Conservation (phyloP, 176 grass and related monocot species). For the Puya raimondii region DNA sequence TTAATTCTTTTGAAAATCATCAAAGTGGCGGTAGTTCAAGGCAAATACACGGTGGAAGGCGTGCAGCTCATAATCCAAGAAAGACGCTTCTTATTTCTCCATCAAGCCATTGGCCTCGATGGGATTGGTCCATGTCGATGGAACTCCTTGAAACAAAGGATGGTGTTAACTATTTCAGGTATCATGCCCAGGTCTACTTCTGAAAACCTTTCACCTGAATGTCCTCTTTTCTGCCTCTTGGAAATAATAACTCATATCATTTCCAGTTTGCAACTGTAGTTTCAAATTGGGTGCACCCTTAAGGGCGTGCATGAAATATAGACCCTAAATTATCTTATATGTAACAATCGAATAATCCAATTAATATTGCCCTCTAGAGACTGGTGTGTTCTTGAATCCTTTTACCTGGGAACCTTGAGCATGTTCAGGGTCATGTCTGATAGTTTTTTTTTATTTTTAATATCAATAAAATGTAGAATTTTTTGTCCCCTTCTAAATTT, state of each 20-base stretch:
- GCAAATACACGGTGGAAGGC: constrained; percentile 65
- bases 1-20: constrained; percentile 92
- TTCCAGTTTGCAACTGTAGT: neutral
- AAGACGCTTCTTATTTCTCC: constrained; percentile 76
- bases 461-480: neutral
- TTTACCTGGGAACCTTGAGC: neutral
- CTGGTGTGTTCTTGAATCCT: neutral
- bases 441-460: neutral
- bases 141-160: constrained; percentile 68
- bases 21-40: constrained; percentile 50
- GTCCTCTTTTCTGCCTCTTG: neutral
- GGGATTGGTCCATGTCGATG: constrained; percentile 88
- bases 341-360: neutral
- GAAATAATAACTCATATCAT: neutral
- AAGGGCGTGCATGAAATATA: neutral
- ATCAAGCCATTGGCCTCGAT: constrained; percentile 61
- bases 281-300: no score
- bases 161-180: constrained; percentile 89
- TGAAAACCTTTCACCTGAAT: neutral
- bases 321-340: neutral
- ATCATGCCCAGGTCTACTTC: neutral
- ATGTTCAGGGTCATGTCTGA: neutral
- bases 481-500: no score
- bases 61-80: constrained; percentile 57
- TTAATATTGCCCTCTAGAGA: neutral